Conservation (phyloP, 225 moss, liverwort and hornwort genomes). For the Ulota crispa region DNA sequence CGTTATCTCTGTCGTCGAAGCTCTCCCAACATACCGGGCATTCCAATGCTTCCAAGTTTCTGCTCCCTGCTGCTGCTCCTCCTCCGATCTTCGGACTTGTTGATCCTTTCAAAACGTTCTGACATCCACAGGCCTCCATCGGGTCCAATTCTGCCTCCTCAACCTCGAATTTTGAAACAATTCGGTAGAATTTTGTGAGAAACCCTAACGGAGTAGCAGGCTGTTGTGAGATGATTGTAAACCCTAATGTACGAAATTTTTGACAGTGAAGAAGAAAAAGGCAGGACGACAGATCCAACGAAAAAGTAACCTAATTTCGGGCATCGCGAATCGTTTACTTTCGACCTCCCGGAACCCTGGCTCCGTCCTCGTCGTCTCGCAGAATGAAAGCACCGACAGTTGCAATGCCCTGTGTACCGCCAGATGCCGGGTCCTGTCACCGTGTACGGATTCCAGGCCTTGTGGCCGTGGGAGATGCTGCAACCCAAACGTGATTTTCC, state of each 20-base stretch:
- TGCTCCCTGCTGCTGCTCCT: conserved; percentile 33
- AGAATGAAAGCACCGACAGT: too few species aligned
- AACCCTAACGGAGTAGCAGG: conserved; percentile 1
- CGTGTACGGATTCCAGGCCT: too few species aligned
- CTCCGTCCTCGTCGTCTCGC: too few species aligned
- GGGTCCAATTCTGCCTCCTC: not conserved
- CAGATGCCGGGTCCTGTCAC: too few species aligned
- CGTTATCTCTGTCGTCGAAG: conserved; percentile 74
- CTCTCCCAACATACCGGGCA: conserved; percentile 98
- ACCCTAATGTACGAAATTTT: not conserved
- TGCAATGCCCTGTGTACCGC: too few species aligned
- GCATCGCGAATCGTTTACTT: not conserved
- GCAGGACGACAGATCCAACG: not conserved
- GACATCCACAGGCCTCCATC: conserved; percentile 39
- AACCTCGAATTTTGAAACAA: not conserved
- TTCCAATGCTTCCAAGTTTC: conserved; percentile 73
- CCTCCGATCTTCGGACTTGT: conserved; percentile 21
- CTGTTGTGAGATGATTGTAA: not conserved
- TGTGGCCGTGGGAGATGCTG: too few species aligned
- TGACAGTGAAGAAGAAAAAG: not conserved
- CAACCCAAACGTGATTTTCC: too few species aligned
- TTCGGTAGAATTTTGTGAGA: not conserved
- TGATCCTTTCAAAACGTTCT: not conserved
- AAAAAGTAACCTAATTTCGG: not conserved
- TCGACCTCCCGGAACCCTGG: too few species aligned